Conservation (phyloP, 2,329 filamentous ascomycete species). For the Xylaria sp. region DNA sequence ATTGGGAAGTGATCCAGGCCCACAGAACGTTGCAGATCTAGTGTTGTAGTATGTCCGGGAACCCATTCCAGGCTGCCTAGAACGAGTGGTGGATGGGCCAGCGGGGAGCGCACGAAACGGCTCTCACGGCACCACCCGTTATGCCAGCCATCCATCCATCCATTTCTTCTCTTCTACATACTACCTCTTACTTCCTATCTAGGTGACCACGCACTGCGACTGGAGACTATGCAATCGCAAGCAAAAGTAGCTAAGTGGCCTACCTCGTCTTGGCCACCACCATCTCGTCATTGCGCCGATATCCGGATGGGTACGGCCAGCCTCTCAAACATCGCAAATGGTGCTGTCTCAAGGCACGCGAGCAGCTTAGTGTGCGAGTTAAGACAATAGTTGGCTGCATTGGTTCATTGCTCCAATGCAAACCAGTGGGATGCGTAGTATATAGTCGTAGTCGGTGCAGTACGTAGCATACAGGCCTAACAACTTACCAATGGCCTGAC, state of each 20-base stretch:
- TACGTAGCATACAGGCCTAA: background rate
- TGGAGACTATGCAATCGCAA: background rate
- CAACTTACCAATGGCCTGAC: conserved; percentile 9
- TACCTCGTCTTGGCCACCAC: conserved; percentile 9
- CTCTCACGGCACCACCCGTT: conserved; percentile 35
- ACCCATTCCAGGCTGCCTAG: conserved; percentile 8
- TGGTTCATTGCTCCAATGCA: conserved; percentile 23
- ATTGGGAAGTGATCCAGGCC: conserved; percentile 29
- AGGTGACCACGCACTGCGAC: background rate
- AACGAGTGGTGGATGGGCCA: conserved; percentile 7
- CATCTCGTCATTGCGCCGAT: conserved; percentile 27
- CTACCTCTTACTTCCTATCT: background rate
- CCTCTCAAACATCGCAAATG: conserved; percentile 8
- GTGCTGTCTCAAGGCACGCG: conserved; percentile 25
- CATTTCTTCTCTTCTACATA: background rate
- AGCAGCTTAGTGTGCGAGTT: conserved; percentile 26
- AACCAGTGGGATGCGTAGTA: conserved; percentile 19
- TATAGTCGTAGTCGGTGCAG: background rate
- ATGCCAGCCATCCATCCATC: background rate
- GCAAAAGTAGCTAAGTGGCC: conserved; percentile 9
- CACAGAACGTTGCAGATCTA: conserved; percentile 21
- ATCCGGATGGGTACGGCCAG: conserved; percentile 18
- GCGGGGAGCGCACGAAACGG: conserved; percentile 27
- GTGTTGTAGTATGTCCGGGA: conserved; percentile 12
- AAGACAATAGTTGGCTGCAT: conserved; percentile 15